Conservation (phyloP, 345 rosid genomes). For the Camelina sativa region DNA sequence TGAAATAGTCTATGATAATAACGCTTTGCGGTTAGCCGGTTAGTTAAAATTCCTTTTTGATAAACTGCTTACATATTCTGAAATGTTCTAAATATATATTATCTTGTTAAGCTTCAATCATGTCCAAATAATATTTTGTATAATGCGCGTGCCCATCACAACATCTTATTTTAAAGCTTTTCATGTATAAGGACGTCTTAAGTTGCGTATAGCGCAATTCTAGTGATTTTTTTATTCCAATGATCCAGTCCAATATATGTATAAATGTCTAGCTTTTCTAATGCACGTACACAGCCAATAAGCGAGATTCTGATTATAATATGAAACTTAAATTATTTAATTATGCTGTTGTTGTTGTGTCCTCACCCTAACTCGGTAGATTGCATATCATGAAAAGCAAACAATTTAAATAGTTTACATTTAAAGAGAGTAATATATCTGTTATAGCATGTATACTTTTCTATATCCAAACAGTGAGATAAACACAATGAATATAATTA, state of each 20-base stretch:
- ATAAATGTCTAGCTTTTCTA: not conserved
- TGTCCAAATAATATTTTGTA: not conserved
- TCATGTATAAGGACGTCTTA: not conserved
- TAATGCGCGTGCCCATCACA: not conserved
- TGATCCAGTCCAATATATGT: not conserved
- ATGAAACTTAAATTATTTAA: not conserved
- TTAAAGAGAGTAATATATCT: not conserved
- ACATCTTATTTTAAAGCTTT: not conserved
- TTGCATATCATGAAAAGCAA: not conserved
- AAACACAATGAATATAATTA: too few species aligned
- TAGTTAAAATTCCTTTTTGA: not conserved
- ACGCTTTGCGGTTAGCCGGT: not conserved
- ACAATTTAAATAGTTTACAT: not conserved
- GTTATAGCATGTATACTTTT: not conserved
- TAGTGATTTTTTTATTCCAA: not conserved
- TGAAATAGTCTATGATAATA: not conserved
- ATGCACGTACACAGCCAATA: not conserved
- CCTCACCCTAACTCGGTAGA: not conserved
- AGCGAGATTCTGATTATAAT: not conserved
- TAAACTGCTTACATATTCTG: not conserved
- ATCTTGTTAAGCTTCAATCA: not conserved
- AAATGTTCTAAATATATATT: not conserved
- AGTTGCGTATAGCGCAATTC: not conserved
- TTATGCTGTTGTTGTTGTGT: not conserved
- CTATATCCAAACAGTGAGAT: not conserved